A percentile compares a stretch with the other conserved stretches of the same genome.
Evolutionary conservation across 164 flowering plant species (phyloP).

Genomic region (Stephania yunnanensis): DNA sequence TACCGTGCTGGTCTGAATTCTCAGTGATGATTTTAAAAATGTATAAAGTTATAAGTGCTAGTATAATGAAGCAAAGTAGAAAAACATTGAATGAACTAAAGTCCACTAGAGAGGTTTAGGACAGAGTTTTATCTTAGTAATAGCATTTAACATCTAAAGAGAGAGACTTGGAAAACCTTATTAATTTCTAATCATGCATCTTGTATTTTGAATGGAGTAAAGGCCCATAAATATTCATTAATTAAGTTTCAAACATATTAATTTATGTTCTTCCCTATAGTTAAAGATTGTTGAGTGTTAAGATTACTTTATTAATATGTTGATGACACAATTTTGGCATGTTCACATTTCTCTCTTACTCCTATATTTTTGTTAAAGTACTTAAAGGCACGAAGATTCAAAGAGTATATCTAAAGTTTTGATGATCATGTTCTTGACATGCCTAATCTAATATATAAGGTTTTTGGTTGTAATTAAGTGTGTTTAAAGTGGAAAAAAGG

Average conservation of each 20-base stretch:
- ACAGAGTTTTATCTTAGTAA: too few species aligned
- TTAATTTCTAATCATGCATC: background rate
- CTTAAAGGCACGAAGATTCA: too few species aligned
- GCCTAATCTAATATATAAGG: background rate
- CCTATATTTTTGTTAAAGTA: too few species aligned
- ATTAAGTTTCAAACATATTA: background rate
- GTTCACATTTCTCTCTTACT: too few species aligned
- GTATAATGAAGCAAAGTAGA: background rate
- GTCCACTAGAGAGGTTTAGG: background rate
- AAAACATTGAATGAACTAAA: background rate
- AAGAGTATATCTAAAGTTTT: too few species aligned
- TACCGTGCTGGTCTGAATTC: background rate
- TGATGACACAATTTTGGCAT: too few species aligned
- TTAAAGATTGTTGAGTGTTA: background rate
- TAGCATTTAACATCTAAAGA: too few species aligned
- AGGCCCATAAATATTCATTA: background rate
- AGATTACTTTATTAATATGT: background rate
- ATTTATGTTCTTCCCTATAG: background rate
- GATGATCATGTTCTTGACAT: background rate
- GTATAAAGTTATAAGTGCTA: background rate
- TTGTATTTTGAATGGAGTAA: background rate
- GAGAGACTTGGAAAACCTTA: too few species aligned
- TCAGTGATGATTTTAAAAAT: background rate
- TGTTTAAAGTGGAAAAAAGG: too few species aligned
- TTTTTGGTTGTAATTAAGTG: too few species aligned